These are phyloP conservation scores for Suaeda aralocaspica DNA, from an alignment of 148 eudicot genomes.

Conservation along the genomic window DNA sequence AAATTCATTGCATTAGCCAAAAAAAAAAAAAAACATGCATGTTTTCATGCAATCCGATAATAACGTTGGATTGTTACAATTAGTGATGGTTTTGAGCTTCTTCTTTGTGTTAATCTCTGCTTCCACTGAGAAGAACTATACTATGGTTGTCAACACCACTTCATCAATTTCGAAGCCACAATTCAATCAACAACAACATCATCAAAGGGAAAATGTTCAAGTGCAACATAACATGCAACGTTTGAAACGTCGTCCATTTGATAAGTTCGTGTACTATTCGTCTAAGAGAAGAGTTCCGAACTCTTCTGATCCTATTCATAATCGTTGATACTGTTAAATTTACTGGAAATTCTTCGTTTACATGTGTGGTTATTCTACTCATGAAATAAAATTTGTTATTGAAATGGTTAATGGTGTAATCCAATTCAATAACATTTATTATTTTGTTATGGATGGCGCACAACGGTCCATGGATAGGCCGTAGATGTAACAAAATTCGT, in stretches of 20 bases:
- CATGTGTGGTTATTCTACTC: too few relatives aligned
- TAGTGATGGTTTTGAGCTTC: neutral
- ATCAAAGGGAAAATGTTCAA: neutral
- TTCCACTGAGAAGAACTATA: neutral
- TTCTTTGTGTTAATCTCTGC: neutral
- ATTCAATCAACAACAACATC: neutral
- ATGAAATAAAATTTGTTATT: too few relatives aligned
- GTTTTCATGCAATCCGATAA: neutral
- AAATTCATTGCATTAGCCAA: neutral
- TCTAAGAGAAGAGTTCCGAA: slow-evolving; percentile 9
- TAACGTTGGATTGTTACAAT: neutral
- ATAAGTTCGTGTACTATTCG: neutral
- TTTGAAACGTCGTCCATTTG: neutral
- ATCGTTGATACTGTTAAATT: neutral
- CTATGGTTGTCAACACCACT: neutral
- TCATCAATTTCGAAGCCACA: neutral
- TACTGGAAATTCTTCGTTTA: too few relatives aligned
- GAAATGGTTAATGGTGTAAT: too few relatives aligned
- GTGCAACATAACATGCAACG: neutral
- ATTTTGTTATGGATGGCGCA: too few relatives aligned
- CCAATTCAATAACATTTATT: too few relatives aligned
- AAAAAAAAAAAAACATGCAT: neutral
- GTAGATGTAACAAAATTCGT: too few relatives aligned
- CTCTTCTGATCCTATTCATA: neutral
- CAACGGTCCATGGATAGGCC: too few relatives aligned